Evolutionary conservation across 306 rosid species (phyloP).

Genomic region (Senna siamea): DNA sequence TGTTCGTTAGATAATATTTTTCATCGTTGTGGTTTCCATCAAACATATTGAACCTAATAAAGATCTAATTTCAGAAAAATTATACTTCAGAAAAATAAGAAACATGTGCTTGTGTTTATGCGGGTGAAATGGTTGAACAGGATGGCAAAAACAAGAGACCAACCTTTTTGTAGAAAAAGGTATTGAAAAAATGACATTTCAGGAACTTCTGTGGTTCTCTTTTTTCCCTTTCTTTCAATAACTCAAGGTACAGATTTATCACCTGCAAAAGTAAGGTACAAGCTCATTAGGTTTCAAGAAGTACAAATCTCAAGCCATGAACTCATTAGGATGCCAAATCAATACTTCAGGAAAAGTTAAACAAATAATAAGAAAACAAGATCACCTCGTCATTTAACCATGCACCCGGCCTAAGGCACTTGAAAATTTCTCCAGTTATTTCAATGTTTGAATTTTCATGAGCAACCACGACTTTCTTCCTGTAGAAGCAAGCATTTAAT

Average conservation of each 20-base stretch:
- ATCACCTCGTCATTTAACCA: constrained; percentile 98
- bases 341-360: constrained; percentile 21
- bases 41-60: constrained; percentile 17
- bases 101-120: neutral
- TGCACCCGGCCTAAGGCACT: constrained; percentile 72
- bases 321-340: constrained; percentile 10
- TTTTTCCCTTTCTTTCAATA: constrained; percentile 95
- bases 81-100: constrained; percentile 3
- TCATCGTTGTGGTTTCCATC: neutral
- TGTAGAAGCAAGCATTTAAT: constrained; percentile 41
- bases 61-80: neutral
- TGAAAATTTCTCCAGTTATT: constrained; percentile 69
- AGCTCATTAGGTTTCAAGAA: constrained; percentile 31
- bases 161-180: constrained; percentile 96
- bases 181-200: constrained; percentile 92
- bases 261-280: constrained; percentile 61
- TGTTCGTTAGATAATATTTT: neutral
- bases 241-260: constrained; percentile 86
- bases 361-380: constrained; percentile 31
- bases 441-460: constrained; percentile 79
- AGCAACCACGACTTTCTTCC: constrained; percentile 70
- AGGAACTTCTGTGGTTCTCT: constrained; percentile 77
- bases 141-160: constrained; percentile 31
- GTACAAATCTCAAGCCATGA: constrained; percentile 26
- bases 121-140: neutral